These are phyloP conservation scores for Funneliformis geosporum DNA, from an alignment of 192 early-diverging fungal genomes.

Conservation along the genomic window DNA sequence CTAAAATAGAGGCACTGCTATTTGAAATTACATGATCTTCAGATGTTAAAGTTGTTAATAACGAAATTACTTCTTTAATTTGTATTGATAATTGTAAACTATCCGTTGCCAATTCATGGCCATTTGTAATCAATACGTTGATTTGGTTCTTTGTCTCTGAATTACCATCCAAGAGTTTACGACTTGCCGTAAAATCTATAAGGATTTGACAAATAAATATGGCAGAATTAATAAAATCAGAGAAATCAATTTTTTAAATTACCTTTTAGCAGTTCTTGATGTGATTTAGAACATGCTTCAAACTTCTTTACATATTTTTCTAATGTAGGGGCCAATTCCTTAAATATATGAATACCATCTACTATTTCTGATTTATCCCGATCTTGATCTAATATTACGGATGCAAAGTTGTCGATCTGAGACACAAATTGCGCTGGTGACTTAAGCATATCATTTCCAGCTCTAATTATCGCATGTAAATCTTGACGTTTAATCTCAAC, in stretches of 20 bases:
- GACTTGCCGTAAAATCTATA: constrained; percentile 2
- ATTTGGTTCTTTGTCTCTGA: not conserved
- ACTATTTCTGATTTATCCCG: not conserved
- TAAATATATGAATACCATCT: not conserved
- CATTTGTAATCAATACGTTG: not conserved
- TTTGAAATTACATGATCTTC: not conserved
- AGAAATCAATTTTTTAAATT: not conserved
- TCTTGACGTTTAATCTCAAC: constrained; percentile 9
- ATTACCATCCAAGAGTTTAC: not conserved
- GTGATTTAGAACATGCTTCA: not conserved
- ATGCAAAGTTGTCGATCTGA: constrained; percentile 4
- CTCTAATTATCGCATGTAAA: constrained; percentile 9
- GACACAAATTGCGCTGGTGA: constrained; percentile 12
- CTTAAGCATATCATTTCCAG: constrained; percentile 2
- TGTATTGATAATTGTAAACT: constrained; percentile 12
- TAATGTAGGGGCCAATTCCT: not conserved
- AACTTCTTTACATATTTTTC: not conserved
- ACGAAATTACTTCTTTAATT: not conserved
- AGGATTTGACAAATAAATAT: not conserved
- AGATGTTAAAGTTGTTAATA: not conserved
- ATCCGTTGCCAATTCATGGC: constrained; percentile 8
- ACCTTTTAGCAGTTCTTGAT: constrained; percentile 7
- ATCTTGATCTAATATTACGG: constrained; percentile 4
- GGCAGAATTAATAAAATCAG: not conserved
- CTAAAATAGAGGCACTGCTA: not conserved